These are phyloP conservation scores for Apiotrichum mycotoxinovorans DNA, from an alignment of 1,284 basidiomycete species.

Conservation along the genomic window DNA sequence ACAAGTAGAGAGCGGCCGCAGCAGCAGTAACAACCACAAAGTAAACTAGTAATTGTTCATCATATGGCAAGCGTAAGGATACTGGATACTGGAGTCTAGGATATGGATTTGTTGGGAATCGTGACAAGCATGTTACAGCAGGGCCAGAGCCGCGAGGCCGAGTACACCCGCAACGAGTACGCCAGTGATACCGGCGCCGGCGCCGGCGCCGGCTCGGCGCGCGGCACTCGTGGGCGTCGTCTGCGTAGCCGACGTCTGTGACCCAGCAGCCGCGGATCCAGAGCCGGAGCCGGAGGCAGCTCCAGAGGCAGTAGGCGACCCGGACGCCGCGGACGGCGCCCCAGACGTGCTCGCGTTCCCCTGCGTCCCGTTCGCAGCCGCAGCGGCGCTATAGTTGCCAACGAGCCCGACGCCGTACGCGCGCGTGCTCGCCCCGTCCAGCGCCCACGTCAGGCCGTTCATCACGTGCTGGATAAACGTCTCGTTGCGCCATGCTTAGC, in stretches of 20 bases:
- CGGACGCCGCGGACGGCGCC: too few species aligned
- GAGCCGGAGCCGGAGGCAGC: neutral
- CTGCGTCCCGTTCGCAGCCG: neutral
- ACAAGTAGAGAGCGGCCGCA: conserved; percentile 43
- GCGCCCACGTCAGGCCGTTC: conserved; percentile 67
- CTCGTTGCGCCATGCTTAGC: conserved; percentile 54
- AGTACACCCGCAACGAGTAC: neutral
- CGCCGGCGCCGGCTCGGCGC: neutral
- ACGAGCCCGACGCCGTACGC: conserved; percentile 44
- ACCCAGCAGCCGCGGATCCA: neutral
- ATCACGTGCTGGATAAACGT: conserved; percentile 66
- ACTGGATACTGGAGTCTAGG: too few species aligned
- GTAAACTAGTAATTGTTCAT: neutral
- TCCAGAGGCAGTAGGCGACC: neutral
- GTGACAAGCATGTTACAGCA: neutral
- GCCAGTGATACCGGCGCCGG: neutral
- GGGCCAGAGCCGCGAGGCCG: neutral
- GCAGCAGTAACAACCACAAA: neutral
- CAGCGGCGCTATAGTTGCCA: conserved; percentile 33
- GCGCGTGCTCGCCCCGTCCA: conserved; percentile 54
- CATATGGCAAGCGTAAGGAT: neutral
- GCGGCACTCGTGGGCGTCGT: neutral
- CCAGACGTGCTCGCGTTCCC: neutral
- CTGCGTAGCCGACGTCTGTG: neutral
- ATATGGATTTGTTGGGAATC: neutral